phyloP scores from a whole-genome alignment of 495 filamentous ascomycete genomes.

The Aspergillus ellipticus region DNA sequence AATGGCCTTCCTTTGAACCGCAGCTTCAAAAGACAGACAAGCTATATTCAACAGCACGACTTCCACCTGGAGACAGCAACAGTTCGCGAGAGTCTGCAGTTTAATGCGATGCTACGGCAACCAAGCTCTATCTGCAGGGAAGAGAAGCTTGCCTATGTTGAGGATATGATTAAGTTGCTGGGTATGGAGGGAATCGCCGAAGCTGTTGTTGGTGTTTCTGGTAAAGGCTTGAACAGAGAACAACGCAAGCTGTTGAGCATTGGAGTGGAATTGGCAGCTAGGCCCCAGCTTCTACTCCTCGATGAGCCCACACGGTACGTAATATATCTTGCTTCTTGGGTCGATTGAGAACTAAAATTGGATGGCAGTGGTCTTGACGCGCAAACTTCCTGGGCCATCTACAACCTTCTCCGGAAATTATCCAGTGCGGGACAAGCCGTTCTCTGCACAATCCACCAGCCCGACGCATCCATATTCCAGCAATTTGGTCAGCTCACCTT shows the following conservation, averaged over 20 bases:
- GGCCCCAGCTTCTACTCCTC: conserved; percentile 79
- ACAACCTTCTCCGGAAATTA: conserved; percentile 72
- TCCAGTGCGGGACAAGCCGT: conserved; percentile 83
- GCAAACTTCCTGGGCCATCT: conserved; percentile 81
- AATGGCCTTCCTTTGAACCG: conserved; percentile 53
- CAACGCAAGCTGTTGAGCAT: conserved; percentile 87
- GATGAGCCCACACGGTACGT: conserved; percentile 66
- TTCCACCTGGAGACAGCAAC: conserved; percentile 82
- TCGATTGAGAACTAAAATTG: neutral
- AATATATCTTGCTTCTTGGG: neutral
- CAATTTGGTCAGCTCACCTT: conserved; percentile 86
- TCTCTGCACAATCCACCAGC: conserved; percentile 93
- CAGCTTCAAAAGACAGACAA: conserved; percentile 85
- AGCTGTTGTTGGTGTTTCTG: conserved; percentile 40
- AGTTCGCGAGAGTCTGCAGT: conserved; percentile 75
- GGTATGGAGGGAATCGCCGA: conserved; percentile 43
- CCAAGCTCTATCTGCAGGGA: conserved; percentile 42
- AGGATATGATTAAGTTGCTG: conserved; percentile 48
- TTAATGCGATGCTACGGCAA: conserved; percentile 82
- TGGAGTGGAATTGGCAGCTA: conserved; percentile 85
- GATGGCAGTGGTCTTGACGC: conserved; percentile 63
- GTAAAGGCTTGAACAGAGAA: conserved; percentile 78
- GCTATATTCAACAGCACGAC: conserved; percentile 93
- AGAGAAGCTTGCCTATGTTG: conserved; percentile 50
- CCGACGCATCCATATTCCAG: conserved; percentile 86